Base-by-base conservation (phyloP, 2,329 filamentous ascomycete species). In the Alternaria conjuncta region DNA sequence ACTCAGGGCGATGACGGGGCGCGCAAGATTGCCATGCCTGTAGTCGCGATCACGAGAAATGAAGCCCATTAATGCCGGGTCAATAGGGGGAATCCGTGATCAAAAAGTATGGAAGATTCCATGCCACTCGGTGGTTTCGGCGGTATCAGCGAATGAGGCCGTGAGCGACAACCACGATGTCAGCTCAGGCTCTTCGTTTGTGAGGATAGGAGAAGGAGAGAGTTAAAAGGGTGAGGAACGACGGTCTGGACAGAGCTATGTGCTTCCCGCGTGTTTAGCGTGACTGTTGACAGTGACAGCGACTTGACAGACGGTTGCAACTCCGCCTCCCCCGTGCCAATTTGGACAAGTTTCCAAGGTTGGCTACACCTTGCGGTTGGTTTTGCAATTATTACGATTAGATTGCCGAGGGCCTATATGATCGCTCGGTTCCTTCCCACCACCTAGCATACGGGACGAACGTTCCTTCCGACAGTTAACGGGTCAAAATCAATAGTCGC, bases 1-100 rank as follows among this genome's bases (percentile, higher is more conserved):
- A 28, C 30, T 62, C 49, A 23, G 54, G 60, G 30, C 46, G 28
- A 44, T 23, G 46, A 36, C 46, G 50, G 57, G 60, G n/a, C 36
- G 30, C 36, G 55, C 26, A 45, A 53, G 30, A 53, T 25, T 36
- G 30, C 49, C 49, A 51, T 51, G 49, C 26, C 28, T 51, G 49
- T 30, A 32, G 49, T 15, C 32, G 28, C 32, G 15, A 4, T 23
- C 28, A 32, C 49, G 13, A 36, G 8, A 53, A 53, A 53, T 36
- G 28, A 18, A 36, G 15, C 28, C 30, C 28, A 53, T 53, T 15
- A 53, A 53, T 25, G 49, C 49, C 49, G 30, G 10, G 49, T 53
- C 20, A 53, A 53, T n/a, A 53, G 49, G 49, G 49, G 49, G 20
- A 36, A 53, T 18, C 32, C 32, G 49, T 12, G 32, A 36, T 23